Evolutionary conservation across 768 basidiomycete species (phyloP).

Genomic region (Rhizopogon rudus): DNA sequence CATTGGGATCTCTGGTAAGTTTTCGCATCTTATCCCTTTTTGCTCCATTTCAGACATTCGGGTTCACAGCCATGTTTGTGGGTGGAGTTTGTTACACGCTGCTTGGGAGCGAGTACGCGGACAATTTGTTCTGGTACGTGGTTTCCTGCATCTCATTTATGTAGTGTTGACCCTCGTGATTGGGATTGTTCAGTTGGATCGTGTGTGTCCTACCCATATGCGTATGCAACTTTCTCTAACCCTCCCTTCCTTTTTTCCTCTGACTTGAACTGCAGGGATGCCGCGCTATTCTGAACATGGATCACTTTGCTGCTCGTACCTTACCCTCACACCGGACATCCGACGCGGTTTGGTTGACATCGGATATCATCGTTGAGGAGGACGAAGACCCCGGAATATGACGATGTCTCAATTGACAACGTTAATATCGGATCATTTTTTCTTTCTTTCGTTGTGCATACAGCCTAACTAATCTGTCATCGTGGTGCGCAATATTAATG

Average conservation of each 20-base stretch:
- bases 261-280: slow-evolving; percentile 5
- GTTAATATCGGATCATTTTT: neutral
- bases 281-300: slow-evolving; percentile 17
- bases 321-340: slow-evolving; percentile 3
- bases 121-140: neutral
- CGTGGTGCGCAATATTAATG: neutral
- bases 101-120: too few species aligned
- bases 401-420: neutral
- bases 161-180: neutral
- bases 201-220: slow-evolving; percentile 12
- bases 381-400: neutral
- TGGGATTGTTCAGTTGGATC: slow-evolving; percentile 11
- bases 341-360: neutral
- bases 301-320: neutral
- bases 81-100: too few species aligned
- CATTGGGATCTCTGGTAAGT: slow-evolving; percentile 11
- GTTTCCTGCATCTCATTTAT: neutral
- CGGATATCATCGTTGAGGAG: neutral
- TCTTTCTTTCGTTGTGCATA: neutral
- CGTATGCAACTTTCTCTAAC: slow-evolving; percentile 6
- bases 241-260: neutral
- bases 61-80: too few species aligned
- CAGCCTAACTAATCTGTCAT: neutral
- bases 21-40: neutral
- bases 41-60: neutral